phyloP scores from a whole-genome alignment of 2,329 filamentous ascomycete genomes.

The Chaetomiaceae sp. region DNA sequence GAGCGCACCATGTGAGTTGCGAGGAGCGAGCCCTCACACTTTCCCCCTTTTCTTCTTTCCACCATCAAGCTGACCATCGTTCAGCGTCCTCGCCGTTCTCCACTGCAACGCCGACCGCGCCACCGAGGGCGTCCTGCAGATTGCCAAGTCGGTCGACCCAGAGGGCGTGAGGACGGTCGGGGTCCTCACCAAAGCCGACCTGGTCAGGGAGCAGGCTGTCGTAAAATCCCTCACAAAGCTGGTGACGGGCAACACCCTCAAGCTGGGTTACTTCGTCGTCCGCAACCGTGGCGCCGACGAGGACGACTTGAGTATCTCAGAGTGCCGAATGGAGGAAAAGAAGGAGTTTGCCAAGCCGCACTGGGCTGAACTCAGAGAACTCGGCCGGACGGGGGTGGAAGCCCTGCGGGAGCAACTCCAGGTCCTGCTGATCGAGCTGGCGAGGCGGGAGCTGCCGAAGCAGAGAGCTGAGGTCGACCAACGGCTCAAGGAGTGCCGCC shows the following conservation, averaged over 20 bases:
- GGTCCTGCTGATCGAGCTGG: conserved; percentile 38
- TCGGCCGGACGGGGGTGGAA: conserved; percentile 32
- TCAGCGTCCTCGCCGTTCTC: conserved; percentile 42
- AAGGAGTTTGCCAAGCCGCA: conserved; percentile 34
- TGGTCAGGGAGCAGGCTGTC: conserved; percentile 41
- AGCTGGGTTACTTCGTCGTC: conserved; percentile 47
- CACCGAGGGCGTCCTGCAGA: conserved; percentile 37
- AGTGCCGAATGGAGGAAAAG: conserved; percentile 34
- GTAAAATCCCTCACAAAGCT: conserved; percentile 39
- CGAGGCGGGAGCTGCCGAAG: conserved; percentile 36
- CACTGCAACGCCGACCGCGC: conserved; percentile 37
- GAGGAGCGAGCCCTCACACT: no score
- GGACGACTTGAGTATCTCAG: conserved; percentile 27
- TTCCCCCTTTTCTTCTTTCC: no score
- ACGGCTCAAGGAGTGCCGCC: conserved; percentile 13
- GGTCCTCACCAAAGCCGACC: conserved; percentile 57
- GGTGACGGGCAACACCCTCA: conserved; percentile 37
- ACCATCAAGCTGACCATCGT: no score
- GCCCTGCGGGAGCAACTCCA: conserved; percentile 36
- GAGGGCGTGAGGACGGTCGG: conserved; percentile 41
- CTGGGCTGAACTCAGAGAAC: conserved; percentile 32
- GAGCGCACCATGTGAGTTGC: conserved; percentile 40
- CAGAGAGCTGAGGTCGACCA: conserved; percentile 32
- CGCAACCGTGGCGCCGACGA: conserved; percentile 46
- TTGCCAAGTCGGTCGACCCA: conserved; percentile 38